These are phyloP conservation scores for Cyanidiococcus yangmingshanensis DNA, from an alignment of 23 red algal species.

Conservation along the genomic window DNA sequence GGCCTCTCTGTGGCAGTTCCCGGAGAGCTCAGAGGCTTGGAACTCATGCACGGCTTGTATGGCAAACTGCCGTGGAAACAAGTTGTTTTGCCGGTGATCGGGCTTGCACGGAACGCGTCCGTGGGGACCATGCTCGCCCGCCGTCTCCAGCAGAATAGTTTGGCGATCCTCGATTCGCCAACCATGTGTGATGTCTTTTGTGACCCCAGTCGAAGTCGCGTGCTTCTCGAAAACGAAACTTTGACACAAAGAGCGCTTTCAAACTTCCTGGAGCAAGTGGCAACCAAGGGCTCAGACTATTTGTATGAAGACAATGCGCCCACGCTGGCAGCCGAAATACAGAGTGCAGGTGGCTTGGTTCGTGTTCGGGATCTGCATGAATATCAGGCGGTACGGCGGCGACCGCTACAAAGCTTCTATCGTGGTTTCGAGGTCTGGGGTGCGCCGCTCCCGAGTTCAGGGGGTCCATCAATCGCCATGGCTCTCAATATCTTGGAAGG, in stretches of 20 bases:
- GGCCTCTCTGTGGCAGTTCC: slow-evolving; percentile 72
- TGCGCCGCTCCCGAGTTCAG: slow-evolving; percentile 51
- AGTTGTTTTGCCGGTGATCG: slow-evolving; percentile 47
- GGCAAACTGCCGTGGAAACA: slow-evolving; percentile 51
- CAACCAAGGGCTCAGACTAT: slow-evolving; percentile 35
- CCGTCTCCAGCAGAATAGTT: slow-evolving; percentile 50
- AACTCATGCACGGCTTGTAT: slow-evolving; percentile 40
- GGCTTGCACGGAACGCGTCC: slow-evolving; percentile 43
- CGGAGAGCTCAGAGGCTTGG: slow-evolving; percentile 67
- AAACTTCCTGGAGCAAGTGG: slow-evolving; percentile 41
- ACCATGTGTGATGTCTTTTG: slow-evolving; percentile 38
- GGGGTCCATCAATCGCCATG: slow-evolving; percentile 57
- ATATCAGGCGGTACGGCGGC: slow-evolving; percentile 33
- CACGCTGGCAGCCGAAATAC: slow-evolving; percentile 41
- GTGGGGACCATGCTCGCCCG: slow-evolving; percentile 51
- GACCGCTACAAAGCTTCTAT: slow-evolving; percentile 41
- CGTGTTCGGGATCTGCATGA: slow-evolving; percentile 46
- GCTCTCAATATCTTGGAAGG: slow-evolving; percentile 62
- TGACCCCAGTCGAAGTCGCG: not conserved
- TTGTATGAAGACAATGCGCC: slow-evolving; percentile 48
- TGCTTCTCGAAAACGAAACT: slow-evolving; percentile 58
- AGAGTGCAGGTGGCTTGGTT: slow-evolving; percentile 51
- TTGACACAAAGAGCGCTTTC: slow-evolving; percentile 37
- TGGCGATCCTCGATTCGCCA: slow-evolving; percentile 45
- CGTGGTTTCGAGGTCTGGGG: slow-evolving; percentile 48